Conservation (phyloP, 768 basidiomycete genomes). For the Hortiboletus flavorubellus region DNA sequence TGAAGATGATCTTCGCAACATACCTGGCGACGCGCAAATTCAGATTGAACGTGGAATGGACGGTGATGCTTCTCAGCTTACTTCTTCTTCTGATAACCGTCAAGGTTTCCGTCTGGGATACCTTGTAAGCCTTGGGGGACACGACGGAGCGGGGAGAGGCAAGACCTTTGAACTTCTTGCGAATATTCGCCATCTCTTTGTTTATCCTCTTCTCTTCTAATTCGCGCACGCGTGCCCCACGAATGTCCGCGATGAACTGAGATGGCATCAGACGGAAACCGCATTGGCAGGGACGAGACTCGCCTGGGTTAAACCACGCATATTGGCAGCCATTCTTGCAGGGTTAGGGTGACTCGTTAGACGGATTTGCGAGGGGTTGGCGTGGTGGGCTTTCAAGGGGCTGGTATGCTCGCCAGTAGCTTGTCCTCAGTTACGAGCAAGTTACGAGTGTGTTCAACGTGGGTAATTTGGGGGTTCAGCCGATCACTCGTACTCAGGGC, state of each 20-base stretch:
- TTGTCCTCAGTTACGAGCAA: background rate
- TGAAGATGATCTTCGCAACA: constrained; percentile 98
- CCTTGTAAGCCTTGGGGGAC: constrained; percentile 1
- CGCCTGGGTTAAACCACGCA: constrained; percentile 93
- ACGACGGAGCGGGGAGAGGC: constrained; percentile 4
- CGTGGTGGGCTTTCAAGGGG: background rate
- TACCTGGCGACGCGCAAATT: constrained; percentile 52
- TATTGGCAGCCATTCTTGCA: constrained; percentile 73
- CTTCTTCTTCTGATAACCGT: constrained; percentile 94
- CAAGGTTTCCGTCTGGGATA: constrained; percentile 70
- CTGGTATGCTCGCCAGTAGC: background rate
- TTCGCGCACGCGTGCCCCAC: constrained; percentile 93
- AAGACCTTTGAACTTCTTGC: constrained; percentile 96
- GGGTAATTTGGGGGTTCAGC: no score
- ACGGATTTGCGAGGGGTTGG: background rate
- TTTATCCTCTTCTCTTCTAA: constrained; percentile 98
- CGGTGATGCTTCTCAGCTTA: constrained; percentile 34
- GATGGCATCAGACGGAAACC: constrained; percentile 5
- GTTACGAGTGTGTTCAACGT: background rate
- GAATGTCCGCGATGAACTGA: constrained; percentile 98
- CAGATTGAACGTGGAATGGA: constrained; percentile 13
- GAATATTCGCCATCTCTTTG: constrained; percentile 99
- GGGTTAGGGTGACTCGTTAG: background rate
- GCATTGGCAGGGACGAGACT: constrained; percentile 20
- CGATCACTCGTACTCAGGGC: background rate